Conservation (phyloP, 495 filamentous ascomycete species). For the Neurospora cerealis region DNA sequence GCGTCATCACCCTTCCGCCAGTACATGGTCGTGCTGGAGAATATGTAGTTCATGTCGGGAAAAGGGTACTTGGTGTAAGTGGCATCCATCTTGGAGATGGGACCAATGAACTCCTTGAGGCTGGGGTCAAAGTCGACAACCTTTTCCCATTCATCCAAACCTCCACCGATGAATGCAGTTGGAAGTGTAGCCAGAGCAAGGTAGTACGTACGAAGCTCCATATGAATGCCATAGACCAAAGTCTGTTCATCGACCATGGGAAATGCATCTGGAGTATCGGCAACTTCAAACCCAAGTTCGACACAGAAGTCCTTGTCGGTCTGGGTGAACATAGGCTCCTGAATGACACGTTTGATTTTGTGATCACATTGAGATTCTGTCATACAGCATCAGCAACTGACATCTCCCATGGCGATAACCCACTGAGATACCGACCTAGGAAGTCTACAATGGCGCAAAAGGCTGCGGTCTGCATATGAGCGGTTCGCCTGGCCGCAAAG, state of each 20-base stretch:
- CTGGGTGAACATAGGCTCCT: constrained; percentile 62
- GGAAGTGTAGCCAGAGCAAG: constrained; percentile 27
- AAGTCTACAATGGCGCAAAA: constrained; percentile 41
- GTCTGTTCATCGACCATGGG: constrained; percentile 35
- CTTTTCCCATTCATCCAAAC: constrained; percentile 28
- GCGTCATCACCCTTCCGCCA: constrained; percentile 10
- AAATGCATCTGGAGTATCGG: constrained; percentile 50
- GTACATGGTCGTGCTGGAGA: constrained; percentile 30
- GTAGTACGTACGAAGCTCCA: constrained; percentile 38
- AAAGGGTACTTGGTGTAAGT: constrained; percentile 23
- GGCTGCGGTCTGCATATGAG: constrained; percentile 51
- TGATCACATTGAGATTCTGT: constrained; percentile 11
- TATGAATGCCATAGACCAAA: constrained; percentile 50
- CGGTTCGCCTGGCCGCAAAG: constrained; percentile 18
- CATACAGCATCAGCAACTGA: background rate
- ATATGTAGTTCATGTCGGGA: constrained; percentile 29
- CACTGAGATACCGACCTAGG: constrained; percentile 20
- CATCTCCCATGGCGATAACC: too few species aligned
- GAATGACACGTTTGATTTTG: constrained; percentile 41
- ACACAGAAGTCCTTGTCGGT: constrained; percentile 49
- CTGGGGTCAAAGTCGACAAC: constrained; percentile 12
- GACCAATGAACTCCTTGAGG: background rate
- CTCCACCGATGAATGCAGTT: constrained; percentile 33
- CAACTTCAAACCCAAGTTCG: constrained; percentile 41
- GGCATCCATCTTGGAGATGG: constrained; percentile 20